These are phyloP conservation scores for Candida pini DNA, from an alignment of 805 yeast species.

Conservation along the genomic window DNA sequence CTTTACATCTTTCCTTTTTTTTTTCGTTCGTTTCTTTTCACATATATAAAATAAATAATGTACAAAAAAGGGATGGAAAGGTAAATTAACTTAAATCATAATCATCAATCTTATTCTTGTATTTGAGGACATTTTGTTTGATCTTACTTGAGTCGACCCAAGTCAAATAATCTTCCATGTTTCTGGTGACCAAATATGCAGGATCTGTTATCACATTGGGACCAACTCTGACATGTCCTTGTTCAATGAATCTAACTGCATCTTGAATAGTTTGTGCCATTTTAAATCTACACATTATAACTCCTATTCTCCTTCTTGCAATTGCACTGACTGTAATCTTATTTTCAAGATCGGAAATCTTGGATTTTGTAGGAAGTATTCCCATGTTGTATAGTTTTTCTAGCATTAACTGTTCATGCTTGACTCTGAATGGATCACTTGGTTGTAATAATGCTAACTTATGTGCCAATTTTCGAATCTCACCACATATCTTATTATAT, in stretches of 20 bases:
- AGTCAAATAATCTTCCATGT: conserved; percentile 92
- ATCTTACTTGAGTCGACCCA: conserved; percentile 98
- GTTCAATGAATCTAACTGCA: conserved; percentile 89
- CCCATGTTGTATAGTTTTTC: conserved; percentile 92
- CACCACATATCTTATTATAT: conserved; percentile 91
- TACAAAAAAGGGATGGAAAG: too few relatives aligned
- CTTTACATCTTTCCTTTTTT: too few relatives aligned
- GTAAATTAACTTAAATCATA: conserved; percentile 39
- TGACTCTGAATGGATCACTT: conserved; percentile 77
- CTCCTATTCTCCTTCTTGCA: conserved; percentile 88
- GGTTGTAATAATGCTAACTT: conserved; percentile 81
- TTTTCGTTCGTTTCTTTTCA: too few relatives aligned
- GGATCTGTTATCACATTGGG: conserved; percentile 95
- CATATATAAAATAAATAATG: too few relatives aligned
- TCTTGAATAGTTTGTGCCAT: conserved; percentile 89
- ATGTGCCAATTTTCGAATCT: conserved; percentile 80
- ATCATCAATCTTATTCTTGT: conserved; percentile 69
- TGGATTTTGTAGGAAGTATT: conserved; percentile 76
- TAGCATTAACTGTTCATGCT: conserved; percentile 81
- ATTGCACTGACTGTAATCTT: conserved; percentile 88
- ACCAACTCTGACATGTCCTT: conserved; percentile 97
- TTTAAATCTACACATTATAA: conserved; percentile 86
- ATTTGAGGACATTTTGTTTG: conserved; percentile 80
- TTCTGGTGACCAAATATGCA: conserved; percentile 87
- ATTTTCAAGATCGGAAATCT: conserved; percentile 87